Evolutionary conservation across 495 filamentous ascomycete genomes (phyloP), one percentile per base, ranked within the genome.

Genomic region (Aspergillus heteromorphus): DNA sequence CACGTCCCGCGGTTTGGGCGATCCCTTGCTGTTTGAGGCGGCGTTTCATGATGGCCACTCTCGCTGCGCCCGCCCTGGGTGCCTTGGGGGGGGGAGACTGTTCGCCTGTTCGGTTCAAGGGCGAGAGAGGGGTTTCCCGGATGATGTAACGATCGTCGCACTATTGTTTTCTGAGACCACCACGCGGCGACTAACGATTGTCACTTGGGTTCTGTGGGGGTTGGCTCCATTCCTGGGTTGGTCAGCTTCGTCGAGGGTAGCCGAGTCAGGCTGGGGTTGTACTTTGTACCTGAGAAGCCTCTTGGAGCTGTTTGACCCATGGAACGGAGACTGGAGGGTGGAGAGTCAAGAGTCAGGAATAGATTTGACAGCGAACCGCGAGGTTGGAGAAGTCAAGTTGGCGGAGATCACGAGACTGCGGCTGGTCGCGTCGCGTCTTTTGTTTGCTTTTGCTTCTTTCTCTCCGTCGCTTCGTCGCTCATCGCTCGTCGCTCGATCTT

Each of bases 101-200:
- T 51, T 51, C 49, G 30, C 30, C 30, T n/a, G n/a, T n/a, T n/a
- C 9, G 30, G 30, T 42, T 4, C 18, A 17, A 31, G 45, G 34
- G 49, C 36, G 16, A 43, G 21, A 34, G 18, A 19, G 27, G 25
- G 40, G 18, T 14, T 25, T 29, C 34, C 23, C 47, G 53, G 47
- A 54, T 62, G 60, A 63, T 63, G 56, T 63, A 63, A 34, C 17
- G 60, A 63, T 59, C 60, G 43, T 27, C 60, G 29, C 48, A 55
- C 54, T 63, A 63, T 63, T 57, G 60, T 29, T 51, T 51, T 56
- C 54, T 56, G 54, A 56, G 54, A 56, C 54, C 45, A 49, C 54
- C 54, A 56, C 48, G 48, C 48, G 45, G 11, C 45, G 31, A 49
- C 51, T 58, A 58, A 50, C 48, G 47, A 53, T 51, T 45, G 21